Evolutionary conservation across 306 rosid species (phyloP).

Genomic region (Rubus parviflorus): DNA sequence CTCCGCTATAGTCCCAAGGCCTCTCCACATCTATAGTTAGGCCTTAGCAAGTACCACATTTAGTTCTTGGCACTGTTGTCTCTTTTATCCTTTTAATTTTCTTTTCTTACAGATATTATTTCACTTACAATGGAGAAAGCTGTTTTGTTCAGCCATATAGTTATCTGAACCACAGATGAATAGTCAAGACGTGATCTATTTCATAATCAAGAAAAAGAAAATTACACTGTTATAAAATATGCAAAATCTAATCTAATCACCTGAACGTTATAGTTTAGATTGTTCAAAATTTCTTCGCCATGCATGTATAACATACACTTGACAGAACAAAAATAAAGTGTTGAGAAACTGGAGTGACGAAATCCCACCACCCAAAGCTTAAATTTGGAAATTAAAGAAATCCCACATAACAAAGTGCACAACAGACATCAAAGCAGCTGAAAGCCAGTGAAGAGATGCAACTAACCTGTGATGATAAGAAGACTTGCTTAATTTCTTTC

Average conservation of each 20-base stretch:
- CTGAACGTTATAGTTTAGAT: neutral
- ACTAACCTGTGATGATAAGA: slow-evolving; percentile 21
- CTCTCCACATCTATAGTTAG: too few relatives aligned
- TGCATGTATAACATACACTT: neutral
- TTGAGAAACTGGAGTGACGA: too few relatives aligned
- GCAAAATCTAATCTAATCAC: neutral
- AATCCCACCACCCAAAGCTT: slow-evolving; percentile 1
- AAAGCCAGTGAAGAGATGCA: slow-evolving; percentile 4
- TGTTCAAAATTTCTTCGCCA: neutral
- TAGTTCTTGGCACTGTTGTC: too few relatives aligned
- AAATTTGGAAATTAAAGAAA: slow-evolving; percentile 2
- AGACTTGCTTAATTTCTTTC: neutral
- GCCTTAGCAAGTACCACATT: too few relatives aligned
- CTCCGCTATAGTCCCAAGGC: too few relatives aligned
- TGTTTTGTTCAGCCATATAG: too few relatives aligned
- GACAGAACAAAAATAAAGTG: too few relatives aligned
- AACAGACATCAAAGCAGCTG: neutral
- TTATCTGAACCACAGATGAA: too few relatives aligned
- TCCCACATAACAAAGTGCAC: slow-evolving; percentile 14
- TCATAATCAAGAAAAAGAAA: too few relatives aligned
- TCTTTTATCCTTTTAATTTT: neutral
- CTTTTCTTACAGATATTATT: too few relatives aligned
- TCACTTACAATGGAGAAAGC: too few relatives aligned
- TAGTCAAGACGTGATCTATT: too few relatives aligned
- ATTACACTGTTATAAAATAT: neutral